Conservation (phyloP, 306 rosid genomes). For the Lablab purpureus region DNA sequence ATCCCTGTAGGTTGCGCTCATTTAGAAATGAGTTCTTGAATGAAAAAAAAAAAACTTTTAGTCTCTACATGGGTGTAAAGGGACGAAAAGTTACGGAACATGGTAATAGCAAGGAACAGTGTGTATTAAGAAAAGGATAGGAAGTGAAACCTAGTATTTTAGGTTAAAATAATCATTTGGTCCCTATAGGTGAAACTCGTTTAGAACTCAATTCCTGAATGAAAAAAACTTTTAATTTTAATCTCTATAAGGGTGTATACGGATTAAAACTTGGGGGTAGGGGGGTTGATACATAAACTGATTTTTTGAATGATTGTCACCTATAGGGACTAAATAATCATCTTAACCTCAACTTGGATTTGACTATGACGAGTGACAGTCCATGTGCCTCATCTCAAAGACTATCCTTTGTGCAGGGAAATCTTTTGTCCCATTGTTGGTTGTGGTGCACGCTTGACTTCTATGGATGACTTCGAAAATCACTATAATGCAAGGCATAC, state of each 20-base stretch:
- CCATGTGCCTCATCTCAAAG: conserved; percentile 29
- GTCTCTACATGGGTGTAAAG: not conserved
- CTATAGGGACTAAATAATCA: not conserved
- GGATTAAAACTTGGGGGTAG: too few relatives aligned
- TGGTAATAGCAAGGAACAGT: not conserved
- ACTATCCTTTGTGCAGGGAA: conserved; percentile 54
- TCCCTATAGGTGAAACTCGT: too few relatives aligned
- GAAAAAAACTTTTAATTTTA: too few relatives aligned
- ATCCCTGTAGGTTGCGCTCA: not conserved
- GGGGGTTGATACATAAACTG: not conserved
- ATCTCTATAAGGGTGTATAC: not conserved
- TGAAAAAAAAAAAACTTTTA: not conserved
- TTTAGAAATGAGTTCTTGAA: not conserved
- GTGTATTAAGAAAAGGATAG: not conserved
- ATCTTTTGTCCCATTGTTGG: conserved; percentile 87
- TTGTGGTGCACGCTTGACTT: conserved; percentile 73
- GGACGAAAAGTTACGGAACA: not conserved
- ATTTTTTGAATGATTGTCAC: not conserved
- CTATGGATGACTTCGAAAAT: conserved; percentile 85
- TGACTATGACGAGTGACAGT: not conserved
- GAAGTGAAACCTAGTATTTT: not conserved
- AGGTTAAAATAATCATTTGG: too few relatives aligned
- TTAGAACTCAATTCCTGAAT: too few relatives aligned
- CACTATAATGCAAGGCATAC: conserved; percentile 90
- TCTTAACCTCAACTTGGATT: not conserved